These are phyloP conservation scores for Corynespora cassiicola DNA, from an alignment of 2,329 filamentous ascomycete species.

Conservation along the genomic window DNA sequence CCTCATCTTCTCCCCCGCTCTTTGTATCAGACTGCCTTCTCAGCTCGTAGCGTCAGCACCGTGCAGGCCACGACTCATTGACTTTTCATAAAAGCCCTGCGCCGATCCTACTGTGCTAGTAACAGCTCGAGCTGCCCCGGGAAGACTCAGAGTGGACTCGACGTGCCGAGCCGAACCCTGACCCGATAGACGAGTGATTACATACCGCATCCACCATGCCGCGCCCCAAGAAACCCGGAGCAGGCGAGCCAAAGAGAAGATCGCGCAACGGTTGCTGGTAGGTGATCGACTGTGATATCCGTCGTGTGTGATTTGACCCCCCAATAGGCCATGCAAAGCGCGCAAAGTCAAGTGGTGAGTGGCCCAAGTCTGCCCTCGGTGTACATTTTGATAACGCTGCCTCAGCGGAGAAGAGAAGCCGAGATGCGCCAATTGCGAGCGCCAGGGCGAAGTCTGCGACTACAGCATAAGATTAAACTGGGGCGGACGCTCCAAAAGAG, in stretches of 20 bases:
- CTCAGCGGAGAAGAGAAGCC: slow-evolving; percentile 75
- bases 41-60: slow-evolving; percentile 10
- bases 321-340: slow-evolving; percentile 75
- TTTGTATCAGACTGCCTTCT: slow-evolving; percentile 7
- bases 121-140: slow-evolving; percentile 5
- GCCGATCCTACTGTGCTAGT: slow-evolving; percentile 8
- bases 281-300: slow-evolving; percentile 15
- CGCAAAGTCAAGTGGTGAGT: slow-evolving; percentile 77
- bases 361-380: background rate
- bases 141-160: background rate
- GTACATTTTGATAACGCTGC: slow-evolving; percentile 20
- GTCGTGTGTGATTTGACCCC: slow-evolving; percentile 14
- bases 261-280: slow-evolving; percentile 75
- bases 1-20: slow-evolving; percentile 18
- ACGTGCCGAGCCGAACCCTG: slow-evolving; percentile 5
- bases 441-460: slow-evolving; percentile 76
- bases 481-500: slow-evolving; percentile 74
- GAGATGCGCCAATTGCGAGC: slow-evolving; percentile 73
- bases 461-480: slow-evolving; percentile 83
- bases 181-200: background rate
- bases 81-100: slow-evolving; percentile 16
- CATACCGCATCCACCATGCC: slow-evolving; percentile 58
- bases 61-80: slow-evolving; percentile 1
- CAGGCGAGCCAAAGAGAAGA: slow-evolving; percentile 69
- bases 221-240: slow-evolving; percentile 68